phyloP scores from a whole-genome alignment of 345 rosid genomes.

The Arabis hirsuta region DNA sequence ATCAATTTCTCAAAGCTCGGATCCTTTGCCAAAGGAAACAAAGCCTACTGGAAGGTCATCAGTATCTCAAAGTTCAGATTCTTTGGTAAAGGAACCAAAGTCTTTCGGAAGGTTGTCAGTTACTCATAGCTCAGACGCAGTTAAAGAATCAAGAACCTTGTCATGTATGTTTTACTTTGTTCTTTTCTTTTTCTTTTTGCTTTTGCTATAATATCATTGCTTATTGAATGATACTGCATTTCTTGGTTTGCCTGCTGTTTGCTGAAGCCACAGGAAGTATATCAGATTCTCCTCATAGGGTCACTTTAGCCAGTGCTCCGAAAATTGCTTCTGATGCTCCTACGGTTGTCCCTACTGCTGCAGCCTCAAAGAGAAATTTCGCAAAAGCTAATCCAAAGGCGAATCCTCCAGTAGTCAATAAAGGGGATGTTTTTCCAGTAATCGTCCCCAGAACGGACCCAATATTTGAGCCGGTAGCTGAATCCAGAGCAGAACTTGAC shows the following conservation, averaged over 20 bases:
- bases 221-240: slow-evolving; percentile 38
- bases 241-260: slow-evolving; percentile 49
- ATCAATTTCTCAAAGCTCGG: slow-evolving; percentile 74
- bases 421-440: slow-evolving; percentile 66
- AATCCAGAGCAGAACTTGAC: slow-evolving; percentile 74
- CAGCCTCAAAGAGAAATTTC: slow-evolving; percentile 62
- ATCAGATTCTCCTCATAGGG: slow-evolving; percentile 79
- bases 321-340: slow-evolving; percentile 53
- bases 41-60: slow-evolving; percentile 54
- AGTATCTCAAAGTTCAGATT: slow-evolving; percentile 57
- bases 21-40: slow-evolving; percentile 34
- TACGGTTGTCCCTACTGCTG: slow-evolving; percentile 48
- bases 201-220: slow-evolving; percentile 8
- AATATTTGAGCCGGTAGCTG: slow-evolving; percentile 63
- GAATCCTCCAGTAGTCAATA: slow-evolving; percentile 57
- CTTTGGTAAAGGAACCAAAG: slow-evolving; percentile 72
- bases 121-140: slow-evolving; percentile 71
- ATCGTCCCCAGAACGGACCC: slow-evolving; percentile 75
- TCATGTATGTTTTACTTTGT: slow-evolving; percentile 60
- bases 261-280: slow-evolving; percentile 79
- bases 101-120: slow-evolving; percentile 73
- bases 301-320: slow-evolving; percentile 50
- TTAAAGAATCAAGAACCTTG: slow-evolving; percentile 61
- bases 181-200: slow-evolving; percentile 29
- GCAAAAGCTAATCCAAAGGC: slow-evolving; percentile 51